These are phyloP conservation scores for Exophiala viscosa DNA, from an alignment of 2,329 filamentous ascomycete genomes.

Conservation along the genomic window DNA sequence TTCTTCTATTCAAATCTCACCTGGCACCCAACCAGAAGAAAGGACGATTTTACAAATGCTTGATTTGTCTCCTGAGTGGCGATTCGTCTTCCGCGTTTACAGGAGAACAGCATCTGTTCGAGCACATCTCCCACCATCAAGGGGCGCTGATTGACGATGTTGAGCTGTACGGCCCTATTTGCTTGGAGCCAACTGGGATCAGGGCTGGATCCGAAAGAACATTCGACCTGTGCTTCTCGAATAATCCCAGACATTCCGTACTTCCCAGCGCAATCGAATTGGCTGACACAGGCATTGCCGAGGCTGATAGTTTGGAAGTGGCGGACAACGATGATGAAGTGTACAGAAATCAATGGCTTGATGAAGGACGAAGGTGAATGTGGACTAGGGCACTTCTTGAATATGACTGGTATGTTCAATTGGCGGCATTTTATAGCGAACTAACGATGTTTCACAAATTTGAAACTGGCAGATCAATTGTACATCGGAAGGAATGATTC, in stretches of 20 bases:
- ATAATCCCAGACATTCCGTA: slow-evolving; percentile 4
- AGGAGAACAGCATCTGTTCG: slow-evolving; percentile 13
- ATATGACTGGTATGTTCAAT: background rate
- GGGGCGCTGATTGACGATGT: slow-evolving; percentile 1
- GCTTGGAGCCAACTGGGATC: slow-evolving; percentile 8
- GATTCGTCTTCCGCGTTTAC: slow-evolving; percentile 4
- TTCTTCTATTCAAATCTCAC: slow-evolving; percentile 20
- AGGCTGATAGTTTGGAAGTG: slow-evolving; percentile 8
- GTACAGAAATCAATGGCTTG: slow-evolving; percentile 10
- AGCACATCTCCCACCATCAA: slow-evolving; percentile 14
- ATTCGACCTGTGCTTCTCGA: slow-evolving; percentile 18
- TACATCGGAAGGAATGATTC: background rate
- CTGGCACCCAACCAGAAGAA: slow-evolving; percentile 9
- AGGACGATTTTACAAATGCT: slow-evolving; percentile 11
- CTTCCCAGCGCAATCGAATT: slow-evolving; percentile 14
- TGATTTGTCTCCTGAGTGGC: slow-evolving; percentile 12
- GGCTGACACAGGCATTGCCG: slow-evolving; percentile 8
- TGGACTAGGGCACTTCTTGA: background rate
- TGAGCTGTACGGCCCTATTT: slow-evolving; percentile 12
- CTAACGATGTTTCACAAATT: too few species aligned
- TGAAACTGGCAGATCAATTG: background rate
- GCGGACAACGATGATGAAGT: slow-evolving; percentile 1
- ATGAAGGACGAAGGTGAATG: slow-evolving; percentile 6
- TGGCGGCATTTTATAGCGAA: too few species aligned
- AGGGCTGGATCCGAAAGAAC: slow-evolving; percentile 11